Evolutionary conservation across 345 rosid species (phyloP), one percentile per base, ranked within the genome.

Genomic region (Aquilaria malaccensis): DNA sequence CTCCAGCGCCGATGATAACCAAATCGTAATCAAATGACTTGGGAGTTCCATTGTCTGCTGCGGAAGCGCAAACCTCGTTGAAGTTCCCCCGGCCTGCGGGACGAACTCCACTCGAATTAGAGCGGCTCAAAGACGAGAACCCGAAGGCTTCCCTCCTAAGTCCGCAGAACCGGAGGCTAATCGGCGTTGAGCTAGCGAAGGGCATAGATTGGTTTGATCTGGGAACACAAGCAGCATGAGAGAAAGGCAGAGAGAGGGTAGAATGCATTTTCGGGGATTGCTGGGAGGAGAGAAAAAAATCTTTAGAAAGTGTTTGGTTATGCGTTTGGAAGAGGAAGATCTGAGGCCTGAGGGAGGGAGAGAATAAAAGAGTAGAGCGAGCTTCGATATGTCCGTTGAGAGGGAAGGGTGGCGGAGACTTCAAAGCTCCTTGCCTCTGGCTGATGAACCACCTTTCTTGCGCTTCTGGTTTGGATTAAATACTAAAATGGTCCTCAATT

Each of bases 1-100:
- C 99, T 55, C 97, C 99, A 48, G 99, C 97, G 33, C 99, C 99
- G 15, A 90, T 83, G 57, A 94, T 94, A 73, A 90, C 65, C 79
- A 94, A 72, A 74, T 90, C 99, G 67, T 94, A 94, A 68, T 94
- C 95, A 55, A 90, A 94, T 22, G 90, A 79, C 75, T 81, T 80
- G 2, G 88, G 72, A 63, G 79, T 80, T 30, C 95, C 97, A 59
- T 94, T 88, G 61, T 55, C 74, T 9, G 67, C 61, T 3, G 67
- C 47, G 11, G 86, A 72, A 70, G 95, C 82, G 0, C 69, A 77
- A 13, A 77, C 77, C 52, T 60, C 52, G 33, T 14, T 58, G 30
- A 63, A 67, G 43, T 59, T 64, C 33, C 74, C 65, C 51, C 66
- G 49, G 61, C 30, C 52, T 4, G 47, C 45, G 6, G 46, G 37